Evolutionary conservation across 306 rosid species (phyloP).

Genomic region (Quercus dentata): DNA sequence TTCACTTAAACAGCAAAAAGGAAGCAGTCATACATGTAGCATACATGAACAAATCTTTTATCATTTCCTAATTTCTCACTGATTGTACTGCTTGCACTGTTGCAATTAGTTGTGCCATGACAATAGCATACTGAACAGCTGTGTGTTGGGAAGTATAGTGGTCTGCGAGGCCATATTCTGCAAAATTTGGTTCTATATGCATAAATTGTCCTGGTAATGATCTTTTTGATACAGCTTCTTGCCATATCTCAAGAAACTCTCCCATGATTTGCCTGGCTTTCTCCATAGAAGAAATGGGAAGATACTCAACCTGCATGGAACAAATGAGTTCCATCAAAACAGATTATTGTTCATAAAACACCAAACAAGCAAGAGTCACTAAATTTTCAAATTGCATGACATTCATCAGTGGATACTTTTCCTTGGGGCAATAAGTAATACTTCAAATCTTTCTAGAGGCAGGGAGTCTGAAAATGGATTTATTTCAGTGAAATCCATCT

Average conservation of each 20-base stretch:
- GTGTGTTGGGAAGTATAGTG: constrained; percentile 73
- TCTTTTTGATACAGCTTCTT: constrained; percentile 66
- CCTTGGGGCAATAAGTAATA: background rate
- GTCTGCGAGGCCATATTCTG: constrained; percentile 73
- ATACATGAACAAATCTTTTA: background rate
- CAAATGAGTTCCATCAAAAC: background rate
- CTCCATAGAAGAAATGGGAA: constrained; percentile 76
- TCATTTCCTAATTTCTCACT: constrained; percentile 44
- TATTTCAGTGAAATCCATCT: background rate
- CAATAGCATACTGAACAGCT: constrained; percentile 80
- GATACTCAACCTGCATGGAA: constrained; percentile 70
- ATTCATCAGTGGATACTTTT: background rate
- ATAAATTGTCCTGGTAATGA: constrained; percentile 87
- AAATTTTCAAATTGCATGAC: background rate
- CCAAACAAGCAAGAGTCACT: background rate
- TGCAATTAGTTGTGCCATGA: constrained; percentile 73
- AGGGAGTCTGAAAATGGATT: background rate
- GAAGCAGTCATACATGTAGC: constrained; percentile 2
- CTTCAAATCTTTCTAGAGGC: background rate
- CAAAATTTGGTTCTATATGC: constrained; percentile 67
- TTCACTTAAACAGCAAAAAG: background rate
- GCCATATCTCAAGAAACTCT: constrained; percentile 70
- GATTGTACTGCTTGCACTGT: constrained; percentile 55
- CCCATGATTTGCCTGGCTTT: constrained; percentile 73
- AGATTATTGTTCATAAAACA: background rate